Conservation (phyloP, 345 rosid genomes). For the Cochlearia excelsa region DNA sequence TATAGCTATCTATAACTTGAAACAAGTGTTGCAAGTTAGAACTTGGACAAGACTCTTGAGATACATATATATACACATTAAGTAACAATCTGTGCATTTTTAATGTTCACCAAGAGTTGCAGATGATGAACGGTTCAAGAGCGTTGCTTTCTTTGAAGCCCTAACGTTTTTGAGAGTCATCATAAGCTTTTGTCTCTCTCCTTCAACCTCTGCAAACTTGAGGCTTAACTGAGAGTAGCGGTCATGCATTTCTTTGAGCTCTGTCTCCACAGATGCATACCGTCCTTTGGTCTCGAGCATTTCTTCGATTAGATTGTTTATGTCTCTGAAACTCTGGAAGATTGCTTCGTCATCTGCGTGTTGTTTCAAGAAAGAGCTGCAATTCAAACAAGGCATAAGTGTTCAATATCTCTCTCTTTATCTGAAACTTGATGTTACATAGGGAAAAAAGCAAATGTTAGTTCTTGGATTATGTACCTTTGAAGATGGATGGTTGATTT, state of each 20-base stretch:
- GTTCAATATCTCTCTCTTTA: slow-evolving; percentile 15
- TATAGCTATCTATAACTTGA: neutral
- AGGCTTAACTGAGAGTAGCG: slow-evolving; percentile 94
- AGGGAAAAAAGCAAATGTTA: neutral
- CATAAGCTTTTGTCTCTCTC: slow-evolving; percentile 95
- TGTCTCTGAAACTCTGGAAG: slow-evolving; percentile 89
- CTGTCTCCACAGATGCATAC: slow-evolving; percentile 61
- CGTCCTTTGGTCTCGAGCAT: slow-evolving; percentile 76
- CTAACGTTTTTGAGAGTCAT: slow-evolving; percentile 91
- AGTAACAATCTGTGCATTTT: slow-evolving; percentile 31
- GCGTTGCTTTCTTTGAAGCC: slow-evolving; percentile 53
- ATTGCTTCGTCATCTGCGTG: slow-evolving; percentile 78
- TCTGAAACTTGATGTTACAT: slow-evolving; percentile 7
- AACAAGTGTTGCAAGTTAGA: too few species aligned
- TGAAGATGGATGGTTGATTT: slow-evolving; percentile 66
- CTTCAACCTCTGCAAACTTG: slow-evolving; percentile 96
- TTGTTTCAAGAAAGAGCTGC: slow-evolving; percentile 85
- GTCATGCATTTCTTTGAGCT: slow-evolving; percentile 90
- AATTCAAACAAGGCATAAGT: slow-evolving; percentile 20
- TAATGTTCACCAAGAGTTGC: slow-evolving; percentile 51
- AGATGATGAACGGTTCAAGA: slow-evolving; percentile 47
- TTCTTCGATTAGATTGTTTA: slow-evolving; percentile 79
- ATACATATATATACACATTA: neutral
- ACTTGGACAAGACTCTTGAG: neutral
- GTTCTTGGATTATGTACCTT: slow-evolving; percentile 46